Conservation (phyloP, 129 eudicot genomes). For the Deinandra increscens region DNA sequence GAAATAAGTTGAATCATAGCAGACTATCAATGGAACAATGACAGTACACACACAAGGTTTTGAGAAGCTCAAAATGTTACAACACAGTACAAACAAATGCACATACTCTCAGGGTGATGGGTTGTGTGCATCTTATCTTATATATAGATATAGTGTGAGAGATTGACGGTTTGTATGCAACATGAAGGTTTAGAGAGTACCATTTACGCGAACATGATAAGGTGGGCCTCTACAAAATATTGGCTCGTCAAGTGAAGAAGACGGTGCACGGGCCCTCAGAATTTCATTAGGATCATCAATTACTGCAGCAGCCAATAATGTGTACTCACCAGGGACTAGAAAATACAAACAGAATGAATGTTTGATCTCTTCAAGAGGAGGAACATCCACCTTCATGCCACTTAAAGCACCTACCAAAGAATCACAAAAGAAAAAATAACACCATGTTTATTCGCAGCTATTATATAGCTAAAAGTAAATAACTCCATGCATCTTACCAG, state of each 20-base stretch:
- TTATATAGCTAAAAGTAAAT: background rate
- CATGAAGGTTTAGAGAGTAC: conserved; percentile 43
- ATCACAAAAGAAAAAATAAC: background rate
- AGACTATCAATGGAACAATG: background rate
- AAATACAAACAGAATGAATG: conserved; percentile 81
- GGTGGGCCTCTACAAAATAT: conserved; percentile 96
- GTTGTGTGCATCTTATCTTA: background rate
- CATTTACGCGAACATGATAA: conserved; percentile 76
- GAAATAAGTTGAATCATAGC: background rate
- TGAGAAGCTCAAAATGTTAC: conserved; percentile 30
- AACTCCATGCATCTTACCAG: conserved; percentile 49
- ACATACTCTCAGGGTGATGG: conserved; percentile 20
- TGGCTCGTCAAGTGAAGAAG: conserved; percentile 68
- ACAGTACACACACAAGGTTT: conserved; percentile 6
- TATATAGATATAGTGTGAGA: background rate
- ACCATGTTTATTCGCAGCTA: no score
- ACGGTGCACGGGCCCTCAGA: conserved; percentile 84
- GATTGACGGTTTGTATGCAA: conserved; percentile 3
- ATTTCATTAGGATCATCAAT: conserved; percentile 88
- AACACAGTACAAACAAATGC: conserved; percentile 34
- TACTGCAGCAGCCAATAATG: conserved; percentile 85
- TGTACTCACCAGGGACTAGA: conserved; percentile 94
- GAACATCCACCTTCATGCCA: conserved; percentile 75
- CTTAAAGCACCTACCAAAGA: conserved; percentile 63
- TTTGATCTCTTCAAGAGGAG: conserved; percentile 80